Evolutionary conservation across 2,329 filamentous ascomycete species (phyloP).

Genomic region (Bipolaris oryzae): DNA sequence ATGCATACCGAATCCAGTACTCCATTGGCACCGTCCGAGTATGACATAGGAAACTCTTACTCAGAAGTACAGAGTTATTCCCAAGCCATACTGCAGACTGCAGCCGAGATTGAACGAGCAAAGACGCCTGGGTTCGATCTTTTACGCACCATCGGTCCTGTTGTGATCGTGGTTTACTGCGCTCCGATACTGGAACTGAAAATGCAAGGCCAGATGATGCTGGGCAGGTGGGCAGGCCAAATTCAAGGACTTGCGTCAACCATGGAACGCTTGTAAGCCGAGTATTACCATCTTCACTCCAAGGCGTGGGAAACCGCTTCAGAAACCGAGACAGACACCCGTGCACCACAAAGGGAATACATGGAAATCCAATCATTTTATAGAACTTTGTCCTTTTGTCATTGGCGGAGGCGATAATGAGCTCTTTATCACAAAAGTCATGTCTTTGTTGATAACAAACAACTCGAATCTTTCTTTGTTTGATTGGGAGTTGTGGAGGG

Average conservation of each 20-base stretch:
- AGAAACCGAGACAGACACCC: not conserved
- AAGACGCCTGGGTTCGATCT: constrained; percentile 1
- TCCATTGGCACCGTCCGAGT: constrained; percentile 12
- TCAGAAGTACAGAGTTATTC: not conserved
- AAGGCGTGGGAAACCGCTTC: not conserved
- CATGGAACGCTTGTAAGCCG: not conserved
- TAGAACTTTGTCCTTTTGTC: too few species aligned
- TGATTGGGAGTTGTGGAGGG: too few species aligned
- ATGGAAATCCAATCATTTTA: not conserved
- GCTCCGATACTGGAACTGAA: constrained; percentile 25
- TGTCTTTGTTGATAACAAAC: not conserved
- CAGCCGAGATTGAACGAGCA: not conserved
- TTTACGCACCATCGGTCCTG: constrained; percentile 16
- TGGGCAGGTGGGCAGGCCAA: constrained; percentile 33
- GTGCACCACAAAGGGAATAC: not conserved
- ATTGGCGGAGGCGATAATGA: not conserved
- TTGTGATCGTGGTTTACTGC: constrained; percentile 30
- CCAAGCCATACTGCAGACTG: not conserved
- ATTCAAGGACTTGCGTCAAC: constrained; percentile 11
- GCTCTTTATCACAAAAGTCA: not conserved
- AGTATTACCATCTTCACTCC: not conserved
- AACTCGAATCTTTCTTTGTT: not conserved
- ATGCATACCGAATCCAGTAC: constrained; percentile 5
- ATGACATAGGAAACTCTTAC: not conserved
- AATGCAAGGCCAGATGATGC: constrained; percentile 24